Evolutionary conservation across 2,329 filamentous ascomycete genomes (phyloP).

Genomic region (Colletotrichum eleusines): DNA sequence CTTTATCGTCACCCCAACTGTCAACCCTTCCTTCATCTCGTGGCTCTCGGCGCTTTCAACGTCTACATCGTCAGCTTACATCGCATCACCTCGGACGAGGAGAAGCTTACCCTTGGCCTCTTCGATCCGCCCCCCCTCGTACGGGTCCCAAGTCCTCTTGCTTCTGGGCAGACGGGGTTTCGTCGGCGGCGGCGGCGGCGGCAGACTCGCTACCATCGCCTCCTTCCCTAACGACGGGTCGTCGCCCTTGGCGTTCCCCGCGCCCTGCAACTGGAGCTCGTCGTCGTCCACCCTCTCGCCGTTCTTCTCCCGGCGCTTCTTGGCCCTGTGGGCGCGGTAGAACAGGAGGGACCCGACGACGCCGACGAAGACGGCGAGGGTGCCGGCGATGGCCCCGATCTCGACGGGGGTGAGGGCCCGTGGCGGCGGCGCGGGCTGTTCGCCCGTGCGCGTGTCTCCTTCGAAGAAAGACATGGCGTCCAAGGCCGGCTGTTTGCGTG

Average conservation of each 20-base stretch:
- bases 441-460: conserved; percentile 36
- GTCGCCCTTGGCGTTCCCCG: conserved; percentile 18
- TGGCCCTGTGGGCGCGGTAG: conserved; percentile 41
- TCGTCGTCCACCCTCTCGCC: conserved; percentile 9
- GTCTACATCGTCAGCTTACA: not conserved
- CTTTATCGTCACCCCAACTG: not conserved
- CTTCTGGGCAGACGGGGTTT: conserved; percentile 5
- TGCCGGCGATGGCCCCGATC: conserved; percentile 47
- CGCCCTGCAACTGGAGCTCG: conserved; percentile 15
- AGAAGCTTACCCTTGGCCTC: conserved; percentile 14
- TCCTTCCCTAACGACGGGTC: conserved; percentile 13
- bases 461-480: conserved; percentile 41
- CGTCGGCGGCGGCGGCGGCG: not conserved
- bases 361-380: conserved; percentile 44
- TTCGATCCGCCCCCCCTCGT: conserved; percentile 3
- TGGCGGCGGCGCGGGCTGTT: conserved; percentile 32
- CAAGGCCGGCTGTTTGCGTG: not conserved
- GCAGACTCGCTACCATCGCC: not conserved
- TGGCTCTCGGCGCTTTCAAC: conserved; percentile 23
- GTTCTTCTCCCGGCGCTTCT: conserved; percentile 21
- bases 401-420: conserved; percentile 45
- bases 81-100: no score
- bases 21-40: conserved; percentile 21
- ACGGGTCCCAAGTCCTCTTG: conserved; percentile 25
- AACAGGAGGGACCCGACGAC: conserved; percentile 45